Base-by-base conservation (phyloP, 2,329 filamentous ascomycete species). In the Aspergillus aculeatinus region DNA sequence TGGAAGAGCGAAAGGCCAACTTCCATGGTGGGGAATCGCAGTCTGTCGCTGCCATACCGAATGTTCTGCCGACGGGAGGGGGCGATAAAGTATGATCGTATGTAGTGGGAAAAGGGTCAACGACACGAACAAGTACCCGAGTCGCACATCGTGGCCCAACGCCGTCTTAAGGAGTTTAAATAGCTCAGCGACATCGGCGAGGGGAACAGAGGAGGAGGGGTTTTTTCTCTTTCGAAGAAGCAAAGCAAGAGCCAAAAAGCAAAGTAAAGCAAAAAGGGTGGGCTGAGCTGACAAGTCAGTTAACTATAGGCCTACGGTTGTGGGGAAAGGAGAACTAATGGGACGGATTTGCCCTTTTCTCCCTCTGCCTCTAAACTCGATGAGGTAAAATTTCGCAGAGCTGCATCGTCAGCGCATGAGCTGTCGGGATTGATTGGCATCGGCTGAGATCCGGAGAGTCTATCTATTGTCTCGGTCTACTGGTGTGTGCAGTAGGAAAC, bases 1-100 rank as follows among this genome's bases (percentile, higher is more conserved):
- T 76, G 1, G 76, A 77, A 3, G 77, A 79, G 31, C 77, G 72
- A 51, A 72, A 63, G 7, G 68, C 65, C n/a, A 70, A 60, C 48
- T 66, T 66, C 66, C 68, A 70, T 9, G 68, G 67, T 21, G 48
- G 50, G 29, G 55, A 19, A 6, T 19, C 16, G 39, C 16, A 14
- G 6, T 19, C 6, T 6, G 16, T 44, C 14, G n/a, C 39, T 19
- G 16, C 2, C 39, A 44, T 44, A 2, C 9, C 16, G 39, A 44
- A 5, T 44, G 6, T 44, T 44, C 39, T n/a, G 16, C 39, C 39
- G 39, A 9, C 16, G 16, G 14, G 14, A 9, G n/a, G 5, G 14
- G 6, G 39, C 6, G 39, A 16, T 7, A 52, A n/a, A n/a, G 10
- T 25, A 29, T 29, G 48, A 29, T 31, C 10, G 47, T 12, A 23